Evolutionary conservation across 2,329 filamentous ascomycete species (phyloP).

Genomic region (Truncatella angustata): DNA sequence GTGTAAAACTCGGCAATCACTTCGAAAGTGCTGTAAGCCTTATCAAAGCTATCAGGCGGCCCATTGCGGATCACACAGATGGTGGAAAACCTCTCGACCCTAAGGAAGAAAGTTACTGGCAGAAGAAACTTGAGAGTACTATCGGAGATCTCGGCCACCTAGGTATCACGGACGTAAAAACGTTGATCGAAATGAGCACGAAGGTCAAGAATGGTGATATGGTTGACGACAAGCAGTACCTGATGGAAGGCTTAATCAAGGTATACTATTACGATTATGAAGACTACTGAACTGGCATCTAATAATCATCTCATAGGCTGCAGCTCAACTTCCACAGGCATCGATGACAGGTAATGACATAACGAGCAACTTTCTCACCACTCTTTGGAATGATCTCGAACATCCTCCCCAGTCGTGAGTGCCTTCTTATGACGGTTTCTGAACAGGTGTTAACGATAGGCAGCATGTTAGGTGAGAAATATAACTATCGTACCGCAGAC

Average conservation of each 20-base stretch:
- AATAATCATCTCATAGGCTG: not conserved
- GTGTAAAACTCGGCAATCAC: not conserved
- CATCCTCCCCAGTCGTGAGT: slow-evolving; percentile 7
- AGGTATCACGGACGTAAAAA: not conserved
- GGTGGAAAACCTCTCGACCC: not conserved
- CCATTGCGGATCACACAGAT: not conserved
- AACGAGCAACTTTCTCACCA: slow-evolving; percentile 9
- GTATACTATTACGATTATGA: not conserved
- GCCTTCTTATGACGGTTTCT: not conserved
- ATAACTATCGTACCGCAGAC: slow-evolving; percentile 10
- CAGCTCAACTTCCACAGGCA: not conserved
- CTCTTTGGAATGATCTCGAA: slow-evolving; percentile 11
- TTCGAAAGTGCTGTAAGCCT: not conserved
- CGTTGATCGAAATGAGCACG: not conserved
- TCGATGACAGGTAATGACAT: not conserved
- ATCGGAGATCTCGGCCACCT: not conserved
- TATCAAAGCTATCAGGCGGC: not conserved
- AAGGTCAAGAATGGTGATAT: not conserved
- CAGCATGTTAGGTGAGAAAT: slow-evolving; percentile 6
- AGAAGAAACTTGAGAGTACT: not conserved
- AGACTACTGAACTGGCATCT: not conserved
- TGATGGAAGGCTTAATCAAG: slow-evolving; percentile 1
- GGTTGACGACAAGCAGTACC: not conserved
- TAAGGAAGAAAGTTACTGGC: not conserved
- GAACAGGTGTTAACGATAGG: not conserved